These are phyloP conservation scores for Hydnomerulius pinastri DNA, from an alignment of 768 basidiomycete genomes.

Conservation along the genomic window DNA sequence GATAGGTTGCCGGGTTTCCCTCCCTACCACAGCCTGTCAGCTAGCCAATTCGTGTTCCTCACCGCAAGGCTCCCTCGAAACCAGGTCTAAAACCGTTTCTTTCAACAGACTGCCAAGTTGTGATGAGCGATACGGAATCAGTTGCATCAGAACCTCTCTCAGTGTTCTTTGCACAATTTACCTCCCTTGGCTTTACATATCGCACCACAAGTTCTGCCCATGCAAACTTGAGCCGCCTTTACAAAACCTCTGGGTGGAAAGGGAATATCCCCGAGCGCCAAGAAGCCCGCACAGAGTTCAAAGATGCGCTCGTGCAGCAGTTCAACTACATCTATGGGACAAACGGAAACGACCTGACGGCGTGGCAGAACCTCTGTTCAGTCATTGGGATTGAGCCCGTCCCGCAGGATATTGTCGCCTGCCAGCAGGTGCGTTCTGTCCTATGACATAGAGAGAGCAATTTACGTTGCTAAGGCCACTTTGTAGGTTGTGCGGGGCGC, in stretches of 20 bases:
- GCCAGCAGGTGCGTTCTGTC: conserved; percentile 14
- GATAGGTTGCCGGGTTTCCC: no score
- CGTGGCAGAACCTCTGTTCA: conserved; percentile 26
- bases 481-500: conserved; percentile 22
- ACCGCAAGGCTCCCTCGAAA: no score
- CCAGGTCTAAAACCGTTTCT: neutral
- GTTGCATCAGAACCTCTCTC: conserved; percentile 17
- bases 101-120: neutral
- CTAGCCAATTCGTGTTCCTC: no score
- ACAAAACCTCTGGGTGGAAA: conserved; percentile 3
- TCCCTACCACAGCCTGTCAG: no score
- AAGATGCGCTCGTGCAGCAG: conserved; percentile 23
- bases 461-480: neutral
- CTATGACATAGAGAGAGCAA: neutral
- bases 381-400: conserved; percentile 16
- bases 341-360: conserved; percentile 3
- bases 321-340: conserved; percentile 29
- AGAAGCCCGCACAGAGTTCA: conserved; percentile 1
- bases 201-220: conserved; percentile 11
- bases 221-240: conserved; percentile 22
- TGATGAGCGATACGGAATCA: neutral
- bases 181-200: conserved; percentile 18
- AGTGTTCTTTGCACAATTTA: conserved; percentile 24
- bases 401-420: conserved; percentile 14
- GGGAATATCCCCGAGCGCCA: neutral